Evolutionary conservation across 352 stramenopile genomes (phyloP).

Genomic region (Globisporangium nodosum): DNA sequence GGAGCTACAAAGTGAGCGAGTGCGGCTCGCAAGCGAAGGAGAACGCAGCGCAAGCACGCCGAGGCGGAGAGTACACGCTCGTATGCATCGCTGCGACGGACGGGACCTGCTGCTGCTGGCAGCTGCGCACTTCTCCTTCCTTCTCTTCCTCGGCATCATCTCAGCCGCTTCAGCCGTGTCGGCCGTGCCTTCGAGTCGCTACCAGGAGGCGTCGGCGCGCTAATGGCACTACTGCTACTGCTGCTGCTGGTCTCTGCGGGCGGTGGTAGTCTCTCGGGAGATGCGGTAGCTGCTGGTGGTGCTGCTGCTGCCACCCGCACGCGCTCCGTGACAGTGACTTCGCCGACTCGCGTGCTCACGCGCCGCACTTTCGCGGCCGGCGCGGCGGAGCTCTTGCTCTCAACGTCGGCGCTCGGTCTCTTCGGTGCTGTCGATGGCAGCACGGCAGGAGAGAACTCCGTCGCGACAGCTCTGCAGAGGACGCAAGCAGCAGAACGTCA

Average conservation of each 20-base stretch:
- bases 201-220: background rate
- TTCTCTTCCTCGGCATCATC: conserved; percentile 3
- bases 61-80: background rate
- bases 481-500: background rate
- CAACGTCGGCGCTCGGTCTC: background rate
- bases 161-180: conserved; percentile 16
- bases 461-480: conserved; percentile 6
- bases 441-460: background rate
- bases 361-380: conserved; percentile 10
- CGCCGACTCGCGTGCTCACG: conserved; percentile 11
- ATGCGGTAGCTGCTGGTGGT: background rate
- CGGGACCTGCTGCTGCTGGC: background rate
- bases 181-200: conserved; percentile 13
- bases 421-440: background rate
- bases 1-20: background rate
- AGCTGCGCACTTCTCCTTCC: background rate
- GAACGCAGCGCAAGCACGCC: background rate
- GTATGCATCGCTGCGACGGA: background rate
- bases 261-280: conserved; percentile 1
- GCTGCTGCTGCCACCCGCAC: background rate
- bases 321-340: conserved; percentile 10
- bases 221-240: background rate
- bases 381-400: background rate
- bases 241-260: background rate
- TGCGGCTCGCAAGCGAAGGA: too few species aligned